These are phyloP conservation scores for Pleurotus djamor DNA, from an alignment of 768 basidiomycete species.

Conservation along the genomic window DNA sequence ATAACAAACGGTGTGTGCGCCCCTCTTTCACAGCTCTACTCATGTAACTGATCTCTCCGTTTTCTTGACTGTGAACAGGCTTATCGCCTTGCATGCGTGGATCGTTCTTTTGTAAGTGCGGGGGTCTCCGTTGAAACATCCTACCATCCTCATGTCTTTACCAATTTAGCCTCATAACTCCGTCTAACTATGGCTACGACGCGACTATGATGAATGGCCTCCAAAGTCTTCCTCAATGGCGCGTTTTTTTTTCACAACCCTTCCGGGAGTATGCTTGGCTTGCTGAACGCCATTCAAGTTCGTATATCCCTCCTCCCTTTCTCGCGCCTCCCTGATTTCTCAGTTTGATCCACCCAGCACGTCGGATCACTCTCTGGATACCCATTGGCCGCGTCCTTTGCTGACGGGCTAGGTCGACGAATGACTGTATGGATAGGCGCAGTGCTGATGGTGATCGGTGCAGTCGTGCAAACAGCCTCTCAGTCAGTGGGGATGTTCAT, in stretches of 20 bases:
- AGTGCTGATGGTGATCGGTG: constrained; percentile 26
- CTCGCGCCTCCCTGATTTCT: background rate
- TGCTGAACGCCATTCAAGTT: constrained; percentile 4
- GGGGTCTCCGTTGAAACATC: too few species aligned
- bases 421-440: constrained; percentile 20
- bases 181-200: constrained; percentile 40
- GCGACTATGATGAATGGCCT: constrained; percentile 7
- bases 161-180: constrained; percentile 25
- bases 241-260: background rate
- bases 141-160: background rate
- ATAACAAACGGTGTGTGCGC: background rate
- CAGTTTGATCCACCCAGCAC: background rate
- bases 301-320: too few species aligned
- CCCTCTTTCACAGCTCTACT: background rate
- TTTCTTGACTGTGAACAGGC: background rate
- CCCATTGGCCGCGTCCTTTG: background rate
- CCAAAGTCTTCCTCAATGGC: constrained; percentile 4
- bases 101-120: background rate
- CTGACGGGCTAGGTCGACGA: background rate
- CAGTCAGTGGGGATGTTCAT: constrained; percentile 31
- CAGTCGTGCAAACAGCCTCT: constrained; percentile 25
- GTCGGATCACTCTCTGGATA: background rate
- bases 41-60: background rate
- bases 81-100: background rate
- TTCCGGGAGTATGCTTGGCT: constrained; percentile 1